These are phyloP conservation scores for Chaetomium olivaceum DNA, from an alignment of 2,329 filamentous ascomycete species.

Conservation along the genomic window DNA sequence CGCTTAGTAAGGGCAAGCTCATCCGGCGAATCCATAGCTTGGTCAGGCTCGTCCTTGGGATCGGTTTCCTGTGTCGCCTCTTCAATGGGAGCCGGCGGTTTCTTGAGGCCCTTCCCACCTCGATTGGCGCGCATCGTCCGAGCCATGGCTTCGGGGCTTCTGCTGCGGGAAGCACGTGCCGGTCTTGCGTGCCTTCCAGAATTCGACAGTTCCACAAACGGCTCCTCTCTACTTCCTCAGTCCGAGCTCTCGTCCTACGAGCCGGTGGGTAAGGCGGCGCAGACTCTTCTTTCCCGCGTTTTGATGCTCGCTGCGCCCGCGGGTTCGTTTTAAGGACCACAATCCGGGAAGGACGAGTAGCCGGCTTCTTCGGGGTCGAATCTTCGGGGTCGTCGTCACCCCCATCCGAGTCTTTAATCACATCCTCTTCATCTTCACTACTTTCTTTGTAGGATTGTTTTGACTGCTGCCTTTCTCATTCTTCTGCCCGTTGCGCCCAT, in stretches of 20 bases:
- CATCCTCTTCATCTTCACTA: constrained; percentile 42
- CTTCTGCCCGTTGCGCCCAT: constrained; percentile 47
- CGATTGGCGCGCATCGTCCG: constrained; percentile 50
- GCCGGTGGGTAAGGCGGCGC: constrained; percentile 33
- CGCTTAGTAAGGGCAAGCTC: constrained; percentile 37
- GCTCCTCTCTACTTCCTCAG: constrained; percentile 56
- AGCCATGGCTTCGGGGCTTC: constrained; percentile 54
- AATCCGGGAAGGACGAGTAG: constrained; percentile 31
- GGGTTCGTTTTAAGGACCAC: constrained; percentile 35
- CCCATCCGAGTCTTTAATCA: constrained; percentile 39
- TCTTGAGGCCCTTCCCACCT: constrained; percentile 53
- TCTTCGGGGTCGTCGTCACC: constrained; percentile 45
- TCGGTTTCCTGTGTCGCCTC: constrained; percentile 57
- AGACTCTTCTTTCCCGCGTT: constrained; percentile 29
- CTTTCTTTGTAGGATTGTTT: constrained; percentile 51
- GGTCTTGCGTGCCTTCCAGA: constrained; percentile 59
- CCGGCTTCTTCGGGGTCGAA: constrained; percentile 19
- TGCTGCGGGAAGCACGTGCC: constrained; percentile 54
- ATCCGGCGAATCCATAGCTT: constrained; percentile 37
- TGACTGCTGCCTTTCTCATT: constrained; percentile 48
- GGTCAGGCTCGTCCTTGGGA: constrained; percentile 37
- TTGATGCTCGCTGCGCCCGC: constrained; percentile 18
- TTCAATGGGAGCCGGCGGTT: constrained; percentile 49
- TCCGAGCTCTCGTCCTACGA: constrained; percentile 56
- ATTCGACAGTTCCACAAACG: constrained; percentile 58